These are phyloP conservation scores for Fusarium cicatricum DNA, from an alignment of 2,329 filamentous ascomycete species.

Conservation along the genomic window DNA sequence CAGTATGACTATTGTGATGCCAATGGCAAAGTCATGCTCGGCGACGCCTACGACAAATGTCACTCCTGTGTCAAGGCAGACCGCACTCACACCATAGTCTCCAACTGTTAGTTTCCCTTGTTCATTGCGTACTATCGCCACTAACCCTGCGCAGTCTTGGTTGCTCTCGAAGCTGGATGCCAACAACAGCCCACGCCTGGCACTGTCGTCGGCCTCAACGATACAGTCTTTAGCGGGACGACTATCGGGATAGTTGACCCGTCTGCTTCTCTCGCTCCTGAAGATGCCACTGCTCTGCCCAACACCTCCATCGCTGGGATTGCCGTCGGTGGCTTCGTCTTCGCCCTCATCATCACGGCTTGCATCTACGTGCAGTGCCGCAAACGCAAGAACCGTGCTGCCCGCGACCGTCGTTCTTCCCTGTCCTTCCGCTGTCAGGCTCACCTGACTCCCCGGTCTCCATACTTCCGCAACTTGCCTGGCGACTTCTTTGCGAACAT, in stretches of 20 bases:
- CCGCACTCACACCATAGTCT: conserved; percentile 53
- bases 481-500: conserved; percentile 12
- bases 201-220: conserved; percentile 51
- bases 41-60: conserved; percentile 50
- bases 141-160: conserved; percentile 51
- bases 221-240: conserved; percentile 54
- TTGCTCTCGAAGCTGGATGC: conserved; percentile 62
- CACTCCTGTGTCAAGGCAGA: conserved; percentile 56
- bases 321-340: conserved; percentile 49
- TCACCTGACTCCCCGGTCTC: conserved; percentile 38
- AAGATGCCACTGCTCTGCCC: conserved; percentile 41
- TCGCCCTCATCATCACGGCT: conserved; percentile 50
- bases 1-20: conserved; percentile 58
- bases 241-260: conserved; percentile 48
- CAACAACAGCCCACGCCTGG: conserved; percentile 54
- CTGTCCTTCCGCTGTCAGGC: conserved; percentile 63
- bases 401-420: conserved; percentile 46
- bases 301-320: conserved; percentile 56
- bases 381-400: conserved; percentile 51
- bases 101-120: conserved; percentile 55
- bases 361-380: conserved; percentile 56
- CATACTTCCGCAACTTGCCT: conserved; percentile 28
- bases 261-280: conserved; percentile 20
- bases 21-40: conserved; percentile 48
- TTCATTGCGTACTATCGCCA: not conserved